Evolutionary conservation across 2,329 filamentous ascomycete species (phyloP).

Genomic region (Cryphonectria parasitica): DNA sequence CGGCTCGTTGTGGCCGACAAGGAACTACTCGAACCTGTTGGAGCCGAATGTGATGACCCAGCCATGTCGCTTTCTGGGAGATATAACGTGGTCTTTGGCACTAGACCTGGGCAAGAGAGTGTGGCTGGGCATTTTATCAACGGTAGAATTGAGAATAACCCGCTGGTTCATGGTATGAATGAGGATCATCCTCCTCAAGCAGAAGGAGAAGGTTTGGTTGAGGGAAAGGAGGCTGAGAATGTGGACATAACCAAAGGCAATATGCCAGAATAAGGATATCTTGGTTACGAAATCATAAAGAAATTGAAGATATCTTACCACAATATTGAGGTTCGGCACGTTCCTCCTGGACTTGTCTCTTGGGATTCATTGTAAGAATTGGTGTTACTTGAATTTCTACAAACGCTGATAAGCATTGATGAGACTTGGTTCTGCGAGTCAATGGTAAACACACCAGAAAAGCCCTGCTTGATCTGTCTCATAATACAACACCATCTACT

Average conservation of each 20-base stretch:
- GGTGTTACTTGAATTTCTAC: too few species aligned
- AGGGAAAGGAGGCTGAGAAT: not conserved
- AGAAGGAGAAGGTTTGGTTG: not conserved
- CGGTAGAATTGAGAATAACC: constrained; percentile 14
- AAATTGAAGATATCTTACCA: too few species aligned
- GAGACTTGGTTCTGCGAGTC: too few species aligned
- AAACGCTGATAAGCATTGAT: too few species aligned
- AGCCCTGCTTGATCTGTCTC: too few species aligned
- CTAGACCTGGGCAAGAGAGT: not conserved
- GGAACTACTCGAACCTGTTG: constrained; percentile 15
- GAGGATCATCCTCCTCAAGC: not conserved
- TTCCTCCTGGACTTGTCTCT: too few species aligned
- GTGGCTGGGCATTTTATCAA: constrained; percentile 21
- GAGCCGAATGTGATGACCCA: constrained; percentile 19
- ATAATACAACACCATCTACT: too few species aligned
- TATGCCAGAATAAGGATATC: not conserved
- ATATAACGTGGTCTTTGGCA: constrained; percentile 15
- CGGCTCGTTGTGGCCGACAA: constrained; percentile 16
- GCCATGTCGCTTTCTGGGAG: not conserved
- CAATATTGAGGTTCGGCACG: too few species aligned
- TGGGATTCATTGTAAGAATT: too few species aligned
- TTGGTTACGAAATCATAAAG: too few species aligned
- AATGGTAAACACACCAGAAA: too few species aligned
- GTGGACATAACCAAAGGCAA: not conserved
- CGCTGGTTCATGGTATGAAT: not conserved